Evolutionary conservation across 2,329 filamentous ascomycete species (phyloP).

Genomic region (Fonsecaea pedrosoi): DNA sequence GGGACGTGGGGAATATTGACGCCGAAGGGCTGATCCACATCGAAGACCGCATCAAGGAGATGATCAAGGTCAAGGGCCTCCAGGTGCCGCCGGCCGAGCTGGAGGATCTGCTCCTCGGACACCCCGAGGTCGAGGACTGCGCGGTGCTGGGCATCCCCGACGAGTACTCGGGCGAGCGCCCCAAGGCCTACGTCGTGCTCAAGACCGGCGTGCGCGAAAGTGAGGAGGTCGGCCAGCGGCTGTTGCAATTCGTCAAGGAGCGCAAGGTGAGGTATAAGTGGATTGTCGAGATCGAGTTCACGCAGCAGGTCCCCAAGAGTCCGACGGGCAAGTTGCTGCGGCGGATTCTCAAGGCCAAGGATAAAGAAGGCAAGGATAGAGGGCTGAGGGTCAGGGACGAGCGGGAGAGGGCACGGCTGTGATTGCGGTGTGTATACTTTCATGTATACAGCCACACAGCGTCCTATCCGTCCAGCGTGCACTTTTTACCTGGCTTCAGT

Average conservation of each 20-base stretch:
- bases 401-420: slow-evolving; percentile 65
- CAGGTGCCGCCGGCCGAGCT: slow-evolving; percentile 68
- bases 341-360: slow-evolving; percentile 58
- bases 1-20: slow-evolving; percentile 70
- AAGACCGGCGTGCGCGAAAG: slow-evolving; percentile 71
- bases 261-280: slow-evolving; percentile 45
- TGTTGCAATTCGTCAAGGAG: slow-evolving; percentile 39
- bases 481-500: no score
- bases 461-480: no score
- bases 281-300: slow-evolving; percentile 49
- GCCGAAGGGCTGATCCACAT: slow-evolving; percentile 59
- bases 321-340: slow-evolving; percentile 76
- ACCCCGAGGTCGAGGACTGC: slow-evolving; percentile 66
- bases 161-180: slow-evolving; percentile 67
- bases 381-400: slow-evolving; percentile 36
- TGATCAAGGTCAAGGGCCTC: slow-evolving; percentile 68
- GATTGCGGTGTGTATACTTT: not conserved
- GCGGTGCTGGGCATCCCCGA: slow-evolving; percentile 73
- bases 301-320: slow-evolving; percentile 70
- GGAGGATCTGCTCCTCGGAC: slow-evolving; percentile 63
- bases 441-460: not conserved
- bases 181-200: slow-evolving; percentile 74
- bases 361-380: slow-evolving; percentile 39
- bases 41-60: slow-evolving; percentile 52
- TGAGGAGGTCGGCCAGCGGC: slow-evolving; percentile 69